A percentile compares a stretch with the other conserved stretches of the same genome.
Evolutionary conservation across 768 basidiomycete genomes (phyloP).

Genomic region (Hemileccinum rubropunctum): DNA sequence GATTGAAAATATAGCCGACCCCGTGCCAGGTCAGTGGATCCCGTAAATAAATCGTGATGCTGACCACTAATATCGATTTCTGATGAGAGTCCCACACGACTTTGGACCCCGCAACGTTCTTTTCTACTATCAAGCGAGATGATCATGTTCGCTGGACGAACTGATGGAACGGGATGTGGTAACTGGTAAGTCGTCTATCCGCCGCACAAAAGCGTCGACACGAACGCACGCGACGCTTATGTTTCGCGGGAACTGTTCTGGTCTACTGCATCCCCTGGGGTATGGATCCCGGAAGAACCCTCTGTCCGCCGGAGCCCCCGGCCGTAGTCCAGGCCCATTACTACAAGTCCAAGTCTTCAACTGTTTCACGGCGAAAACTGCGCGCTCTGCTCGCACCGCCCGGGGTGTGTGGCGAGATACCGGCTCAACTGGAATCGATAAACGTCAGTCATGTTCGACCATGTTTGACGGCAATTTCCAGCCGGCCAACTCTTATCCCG

Average conservation of each 20-base stretch:
- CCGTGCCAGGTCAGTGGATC: no score
- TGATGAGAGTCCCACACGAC: slow-evolving; percentile 10
- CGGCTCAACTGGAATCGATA: slow-evolving; percentile 6
- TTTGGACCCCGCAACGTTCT: slow-evolving; percentile 28
- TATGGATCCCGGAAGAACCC: background rate
- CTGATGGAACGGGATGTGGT: background rate
- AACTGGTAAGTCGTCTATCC: background rate
- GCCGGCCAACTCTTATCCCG: background rate
- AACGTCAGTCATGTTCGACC: slow-evolving; percentile 1
- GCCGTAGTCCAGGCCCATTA: no score
- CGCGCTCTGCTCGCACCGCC: background rate
- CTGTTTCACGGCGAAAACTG: background rate
- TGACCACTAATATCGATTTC: background rate
- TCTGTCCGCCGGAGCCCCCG: background rate
- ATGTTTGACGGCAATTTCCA: background rate
- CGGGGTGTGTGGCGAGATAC: background rate
- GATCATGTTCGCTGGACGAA: slow-evolving; percentile 9
- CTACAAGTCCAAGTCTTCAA: no score
- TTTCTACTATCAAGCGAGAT: slow-evolving; percentile 17
- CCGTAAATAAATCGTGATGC: background rate
- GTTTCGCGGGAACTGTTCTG: slow-evolving; percentile 17
- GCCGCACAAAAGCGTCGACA: background rate
- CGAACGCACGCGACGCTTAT: slow-evolving; percentile 1
- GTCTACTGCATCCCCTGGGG: background rate
- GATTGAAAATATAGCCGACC: slow-evolving; percentile 2